phyloP scores from a whole-genome alignment of 257 asterid species.

The Craterostigma plantagineum region DNA sequence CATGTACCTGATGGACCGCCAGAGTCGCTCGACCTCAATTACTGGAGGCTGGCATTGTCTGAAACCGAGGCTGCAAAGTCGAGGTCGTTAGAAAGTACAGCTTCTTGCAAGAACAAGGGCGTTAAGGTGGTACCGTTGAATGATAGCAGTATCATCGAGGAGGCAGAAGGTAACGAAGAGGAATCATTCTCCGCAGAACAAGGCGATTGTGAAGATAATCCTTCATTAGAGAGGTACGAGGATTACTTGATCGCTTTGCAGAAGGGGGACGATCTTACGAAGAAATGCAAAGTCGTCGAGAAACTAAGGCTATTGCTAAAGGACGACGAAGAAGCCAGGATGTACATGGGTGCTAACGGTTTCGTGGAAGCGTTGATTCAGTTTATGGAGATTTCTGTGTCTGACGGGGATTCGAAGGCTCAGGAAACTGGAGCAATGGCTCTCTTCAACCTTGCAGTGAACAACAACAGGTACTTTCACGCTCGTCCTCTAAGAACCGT shows the following conservation, averaged over 20 bases:
- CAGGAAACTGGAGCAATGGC: conserved; percentile 96
- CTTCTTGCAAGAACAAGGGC: conserved; percentile 52
- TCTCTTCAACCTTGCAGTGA: conserved; percentile 92
- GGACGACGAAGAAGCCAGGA: conserved; percentile 92
- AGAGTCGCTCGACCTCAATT: conserved; percentile 87
- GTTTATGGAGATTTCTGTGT: conserved; percentile 60
- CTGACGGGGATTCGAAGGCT: conserved; percentile 40
- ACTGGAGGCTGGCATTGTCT: conserved; percentile 87
- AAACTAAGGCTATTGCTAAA: conserved; percentile 67
- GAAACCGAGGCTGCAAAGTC: conserved; percentile 62
- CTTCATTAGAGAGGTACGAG: conserved; percentile 30
- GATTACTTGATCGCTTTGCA: conserved; percentile 37
- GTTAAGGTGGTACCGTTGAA: conserved; percentile 73
- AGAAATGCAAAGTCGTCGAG: conserved; percentile 63
- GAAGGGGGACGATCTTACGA: conserved; percentile 31
- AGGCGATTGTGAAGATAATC: conserved; percentile 32
- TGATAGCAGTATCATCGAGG: conserved; percentile 59
- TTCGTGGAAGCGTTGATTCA: conserved; percentile 60
- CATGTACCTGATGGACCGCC: conserved; percentile 86
- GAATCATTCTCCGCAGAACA: conserved; percentile 26
- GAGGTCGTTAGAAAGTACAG: conserved; percentile 35
- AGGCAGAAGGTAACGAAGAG: conserved; percentile 56
- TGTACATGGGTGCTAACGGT: conserved; percentile 93
- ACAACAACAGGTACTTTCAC: conserved; percentile 69
- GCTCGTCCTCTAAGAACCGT: too few relatives aligned